These are phyloP conservation scores for Pyracantha coccinea DNA, from an alignment of 331 rosid species.

Conservation along the genomic window DNA sequence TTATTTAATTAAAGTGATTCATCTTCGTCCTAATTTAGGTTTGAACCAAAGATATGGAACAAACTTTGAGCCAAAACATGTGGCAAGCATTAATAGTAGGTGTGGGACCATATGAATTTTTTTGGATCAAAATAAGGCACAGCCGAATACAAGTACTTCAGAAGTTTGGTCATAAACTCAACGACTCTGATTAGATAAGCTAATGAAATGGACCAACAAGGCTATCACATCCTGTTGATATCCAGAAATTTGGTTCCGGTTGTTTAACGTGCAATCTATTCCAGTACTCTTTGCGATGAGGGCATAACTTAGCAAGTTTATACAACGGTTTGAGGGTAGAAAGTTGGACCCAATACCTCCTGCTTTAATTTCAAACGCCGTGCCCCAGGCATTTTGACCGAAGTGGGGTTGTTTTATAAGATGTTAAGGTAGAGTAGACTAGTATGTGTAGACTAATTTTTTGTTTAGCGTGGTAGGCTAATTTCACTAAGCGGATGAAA, in stretches of 20 bases:
- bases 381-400: background rate
- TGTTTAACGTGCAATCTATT: background rate
- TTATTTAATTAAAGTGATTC: background rate
- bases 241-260: too few relatives aligned
- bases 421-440: too few relatives aligned
- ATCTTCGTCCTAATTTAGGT: background rate
- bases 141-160: too few relatives aligned
- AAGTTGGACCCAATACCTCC: background rate
- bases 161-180: too few relatives aligned
- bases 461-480: too few relatives aligned
- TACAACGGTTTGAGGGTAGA: background rate
- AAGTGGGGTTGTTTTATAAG: background rate
- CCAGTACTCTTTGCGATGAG: background rate
- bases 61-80: conserved; percentile 1
- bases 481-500: too few relatives aligned
- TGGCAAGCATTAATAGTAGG: background rate
- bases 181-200: too few relatives aligned
- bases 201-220: too few relatives aligned
- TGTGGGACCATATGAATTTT: too few relatives aligned
- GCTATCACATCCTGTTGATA: too few relatives aligned
- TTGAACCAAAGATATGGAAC: background rate
- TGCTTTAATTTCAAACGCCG: background rate
- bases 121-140: too few relatives aligned
- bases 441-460: too few relatives aligned
- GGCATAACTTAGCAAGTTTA: background rate